Evolutionary conservation across 1,284 basidiomycete species (phyloP).

Genomic region (Fomitopsis palustris): DNA sequence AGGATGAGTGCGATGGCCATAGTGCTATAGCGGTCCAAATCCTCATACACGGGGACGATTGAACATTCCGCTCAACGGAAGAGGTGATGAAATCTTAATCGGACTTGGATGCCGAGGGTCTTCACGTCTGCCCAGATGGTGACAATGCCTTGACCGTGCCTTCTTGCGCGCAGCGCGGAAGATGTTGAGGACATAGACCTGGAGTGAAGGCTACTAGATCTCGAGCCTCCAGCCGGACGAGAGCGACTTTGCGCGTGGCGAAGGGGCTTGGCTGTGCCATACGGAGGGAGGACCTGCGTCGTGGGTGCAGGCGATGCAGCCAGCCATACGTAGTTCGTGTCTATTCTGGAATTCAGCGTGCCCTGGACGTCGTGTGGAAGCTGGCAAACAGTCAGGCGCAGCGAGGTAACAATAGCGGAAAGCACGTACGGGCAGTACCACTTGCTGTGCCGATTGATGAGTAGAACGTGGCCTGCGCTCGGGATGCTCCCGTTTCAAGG

Average conservation of each 20-base stretch:
- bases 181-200: conserved; percentile 2
- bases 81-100: conserved; percentile 2
- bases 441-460: background rate
- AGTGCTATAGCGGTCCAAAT: background rate
- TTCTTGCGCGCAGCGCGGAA: background rate
- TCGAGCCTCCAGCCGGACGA: background rate
- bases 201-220: background rate
- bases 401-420: background rate
- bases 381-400: background rate
- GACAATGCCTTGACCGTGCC: background rate
- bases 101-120: conserved; percentile 1
- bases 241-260: background rate
- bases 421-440: background rate
- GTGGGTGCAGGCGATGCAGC: background rate
- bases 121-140: conserved; percentile 7
- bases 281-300: background rate
- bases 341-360: background rate
- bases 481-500: conserved; percentile 23
- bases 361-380: background rate
- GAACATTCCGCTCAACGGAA: conserved; percentile 1
- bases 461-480: conserved; percentile 13
- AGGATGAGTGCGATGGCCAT: background rate
- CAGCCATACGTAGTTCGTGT: background rate
- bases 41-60: background rate
- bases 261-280: background rate